These are phyloP conservation scores for Phytopythium sindhum DNA, from an alignment of 352 stramenopile species.

Conservation along the genomic window DNA sequence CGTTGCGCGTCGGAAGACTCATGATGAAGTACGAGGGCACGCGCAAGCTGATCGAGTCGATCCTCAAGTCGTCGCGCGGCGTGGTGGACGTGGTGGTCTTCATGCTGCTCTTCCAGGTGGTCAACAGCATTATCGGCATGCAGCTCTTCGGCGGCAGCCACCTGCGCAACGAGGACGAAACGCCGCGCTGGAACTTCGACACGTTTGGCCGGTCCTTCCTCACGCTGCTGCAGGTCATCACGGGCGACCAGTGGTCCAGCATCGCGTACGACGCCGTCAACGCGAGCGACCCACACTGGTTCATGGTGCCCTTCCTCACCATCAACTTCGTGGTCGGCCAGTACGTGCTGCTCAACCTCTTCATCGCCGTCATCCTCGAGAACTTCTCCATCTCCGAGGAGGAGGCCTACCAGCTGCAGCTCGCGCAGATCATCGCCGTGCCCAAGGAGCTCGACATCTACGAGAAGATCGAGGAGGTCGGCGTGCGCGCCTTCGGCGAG, in stretches of 20 bases:
- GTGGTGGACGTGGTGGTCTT: conserved; percentile 75
- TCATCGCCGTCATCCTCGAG: conserved; percentile 82
- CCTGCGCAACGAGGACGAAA: conserved; percentile 35
- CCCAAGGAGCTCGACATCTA: conserved; percentile 81
- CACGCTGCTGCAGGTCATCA: conserved; percentile 76
- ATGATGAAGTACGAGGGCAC: conserved; percentile 84
- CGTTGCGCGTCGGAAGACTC: conserved; percentile 60
- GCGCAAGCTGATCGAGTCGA: conserved; percentile 72
- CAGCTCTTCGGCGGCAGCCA: conserved; percentile 67
- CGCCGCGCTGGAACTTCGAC: conserved; percentile 79
- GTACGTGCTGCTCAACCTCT: conserved; percentile 80
- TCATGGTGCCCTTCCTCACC: conserved; percentile 75
- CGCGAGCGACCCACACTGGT: conserved; percentile 53
- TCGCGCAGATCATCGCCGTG: conserved; percentile 79
- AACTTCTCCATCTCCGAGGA: conserved; percentile 82
- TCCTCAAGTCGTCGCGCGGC: conserved; percentile 75
- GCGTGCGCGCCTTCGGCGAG: conserved; percentile 69
- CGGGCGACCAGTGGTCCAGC: conserved; percentile 73
- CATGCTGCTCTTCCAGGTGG: conserved; percentile 70
- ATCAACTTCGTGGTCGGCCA: conserved; percentile 74
- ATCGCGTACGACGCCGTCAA: conserved; percentile 74
- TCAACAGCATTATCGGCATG: conserved; percentile 76
- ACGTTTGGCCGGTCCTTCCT: conserved; percentile 68
- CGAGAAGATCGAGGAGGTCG: conserved; percentile 77
- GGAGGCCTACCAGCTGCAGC: conserved; percentile 78